phyloP scores from a whole-genome alignment of 1,284 basidiomycete genomes.

The Pisolithus thermaeus region DNA sequence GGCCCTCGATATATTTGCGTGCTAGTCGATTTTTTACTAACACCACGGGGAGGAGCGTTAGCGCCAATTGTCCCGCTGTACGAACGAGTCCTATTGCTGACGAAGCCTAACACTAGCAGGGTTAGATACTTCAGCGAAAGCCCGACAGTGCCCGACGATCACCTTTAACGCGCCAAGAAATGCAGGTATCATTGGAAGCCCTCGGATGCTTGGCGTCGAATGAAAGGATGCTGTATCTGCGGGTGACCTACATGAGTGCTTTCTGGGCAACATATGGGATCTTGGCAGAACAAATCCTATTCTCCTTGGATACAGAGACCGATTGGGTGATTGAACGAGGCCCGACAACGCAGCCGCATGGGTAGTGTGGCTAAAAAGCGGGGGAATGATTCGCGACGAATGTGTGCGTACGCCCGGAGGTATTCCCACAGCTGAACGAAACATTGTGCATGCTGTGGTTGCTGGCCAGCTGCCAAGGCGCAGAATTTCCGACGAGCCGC shows the following conservation, averaged over 20 bases:
- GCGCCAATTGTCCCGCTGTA: conserved; percentile 58
- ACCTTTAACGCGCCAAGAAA: conserved; percentile 46
- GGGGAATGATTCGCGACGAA: background rate
- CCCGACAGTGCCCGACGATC: conserved; percentile 5
- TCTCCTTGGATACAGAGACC: conserved; percentile 2
- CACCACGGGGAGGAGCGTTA: conserved; percentile 67
- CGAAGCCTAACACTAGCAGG: conserved; percentile 36
- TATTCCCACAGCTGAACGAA: conserved; percentile 15
- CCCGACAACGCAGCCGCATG: background rate
- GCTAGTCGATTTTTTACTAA: conserved; percentile 51
- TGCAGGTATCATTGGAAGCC: conserved; percentile 31
- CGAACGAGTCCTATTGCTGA: conserved; percentile 57
- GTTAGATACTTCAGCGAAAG: background rate
- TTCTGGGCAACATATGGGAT: conserved; percentile 2
- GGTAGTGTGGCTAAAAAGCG: background rate
- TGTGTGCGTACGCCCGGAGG: background rate
- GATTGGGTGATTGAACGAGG: conserved; percentile 2
- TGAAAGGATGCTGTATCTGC: conserved; percentile 31
- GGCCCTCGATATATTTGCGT: conserved; percentile 43
- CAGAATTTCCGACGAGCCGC: too few species aligned
- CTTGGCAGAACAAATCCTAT: conserved; percentile 5
- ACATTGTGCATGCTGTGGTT: conserved; percentile 26
- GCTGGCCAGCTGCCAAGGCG: too few species aligned
- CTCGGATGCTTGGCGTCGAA: conserved; percentile 33
- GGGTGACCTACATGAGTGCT: conserved; percentile 1